These are phyloP conservation scores for Phytophthora kernoviae DNA, from an alignment of 352 stramenopile genomes.

Conservation along the genomic window DNA sequence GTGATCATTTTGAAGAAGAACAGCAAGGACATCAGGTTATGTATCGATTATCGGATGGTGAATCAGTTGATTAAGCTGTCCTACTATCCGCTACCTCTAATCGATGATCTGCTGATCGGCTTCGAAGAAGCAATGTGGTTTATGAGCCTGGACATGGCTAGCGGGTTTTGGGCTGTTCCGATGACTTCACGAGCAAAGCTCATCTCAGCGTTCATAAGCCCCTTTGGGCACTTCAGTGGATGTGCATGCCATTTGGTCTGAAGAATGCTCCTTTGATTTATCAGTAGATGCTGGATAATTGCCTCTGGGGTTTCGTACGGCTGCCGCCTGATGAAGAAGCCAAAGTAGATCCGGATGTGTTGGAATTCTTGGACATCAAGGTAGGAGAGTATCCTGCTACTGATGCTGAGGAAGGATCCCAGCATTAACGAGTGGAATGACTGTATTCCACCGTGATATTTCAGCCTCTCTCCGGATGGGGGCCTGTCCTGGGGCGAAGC, in stretches of 20 bases:
- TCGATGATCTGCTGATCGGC: constrained; percentile 20
- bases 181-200: constrained; percentile 12
- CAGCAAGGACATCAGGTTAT: constrained; percentile 1
- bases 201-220: constrained; percentile 23
- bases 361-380: not conserved
- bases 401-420: too few relatives aligned
- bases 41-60: constrained; percentile 19
- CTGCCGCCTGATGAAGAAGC: not conserved
- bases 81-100: constrained; percentile 16
- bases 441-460: not conserved
- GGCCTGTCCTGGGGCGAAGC: not conserved
- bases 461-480: too few relatives aligned
- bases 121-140: constrained; percentile 21
- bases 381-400: too few relatives aligned
- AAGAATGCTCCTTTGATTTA: constrained; percentile 21
- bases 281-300: constrained; percentile 14
- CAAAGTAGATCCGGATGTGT: not conserved
- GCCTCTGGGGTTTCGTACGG: constrained; percentile 4
- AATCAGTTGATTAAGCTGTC: constrained; percentile 15
- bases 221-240: constrained; percentile 24
- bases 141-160: constrained; percentile 10
- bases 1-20: constrained; percentile 6
- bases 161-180: constrained; percentile 19
- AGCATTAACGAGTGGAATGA: not conserved
- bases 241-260: constrained; percentile 17